Base-by-base conservation (phyloP, 2,329 filamentous ascomycete genomes). In the Colletotrichum endophyticum region DNA sequence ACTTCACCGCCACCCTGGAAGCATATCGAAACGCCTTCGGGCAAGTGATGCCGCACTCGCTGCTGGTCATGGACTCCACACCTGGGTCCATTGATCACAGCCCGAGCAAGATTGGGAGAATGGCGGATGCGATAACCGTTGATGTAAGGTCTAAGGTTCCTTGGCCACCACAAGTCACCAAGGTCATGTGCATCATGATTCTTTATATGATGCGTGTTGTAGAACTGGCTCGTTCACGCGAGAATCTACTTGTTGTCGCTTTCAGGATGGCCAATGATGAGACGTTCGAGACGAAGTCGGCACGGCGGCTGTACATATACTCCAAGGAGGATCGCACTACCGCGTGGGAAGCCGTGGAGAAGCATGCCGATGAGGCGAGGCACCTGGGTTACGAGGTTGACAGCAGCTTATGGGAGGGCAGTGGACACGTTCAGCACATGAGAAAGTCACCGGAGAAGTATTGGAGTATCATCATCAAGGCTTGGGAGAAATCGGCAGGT, bases 391-490 rank as follows among this genome's bases (percentile, higher is more conserved):
- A 89, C 78, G 79, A 81, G 27, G 88, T 89, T 2, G 84, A 86
- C 1, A 83, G 86, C 34, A 89, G 90, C 76, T 80, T 89, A 44
- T 94, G 93, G 78, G 87, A 91, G 66, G 89, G 88, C 4, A 92
- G 89, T 68, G 84, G 87, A 1, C 92, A 94, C 81, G 92, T 92
- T 27, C 90, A 90, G 3, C 91, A 94, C 80, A 89, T 94, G 84
- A 85, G 89, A 22, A 84, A 87, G 81, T 88, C 92, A 71, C 88
- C 89, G 2, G 86, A 86, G 44, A 86, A 88, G 80, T 94, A 94
- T 80, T 94, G 92, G 92, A 79, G 76, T 3, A 82, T 85, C 0
- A 87, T 90, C 53, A 39, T 77, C 36, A 74, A 73, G 8, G 78
- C 79, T 32, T 84, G 83, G 83, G 80, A 84, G 59, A 83, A 70